Evolutionary conservation across 1,139 yeast species (phyloP), one percentile per base, ranked within the genome.

Genomic region (Taphrina flavorubra): DNA sequence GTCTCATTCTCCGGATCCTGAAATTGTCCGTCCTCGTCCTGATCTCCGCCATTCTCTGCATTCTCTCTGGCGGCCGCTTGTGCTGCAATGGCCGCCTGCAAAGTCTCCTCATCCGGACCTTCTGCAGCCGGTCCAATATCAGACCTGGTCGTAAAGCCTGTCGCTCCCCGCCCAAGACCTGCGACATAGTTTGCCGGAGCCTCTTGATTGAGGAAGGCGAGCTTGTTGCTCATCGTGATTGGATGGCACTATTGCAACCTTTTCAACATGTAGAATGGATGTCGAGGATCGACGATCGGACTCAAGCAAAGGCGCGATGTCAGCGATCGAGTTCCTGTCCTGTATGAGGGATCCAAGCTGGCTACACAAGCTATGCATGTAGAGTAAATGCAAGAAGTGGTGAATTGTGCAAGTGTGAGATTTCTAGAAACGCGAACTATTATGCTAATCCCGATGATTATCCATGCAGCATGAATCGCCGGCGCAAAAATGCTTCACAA

Each of bases 91-190:
- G 76, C 78, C 36, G 76, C 79, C 63, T 79, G 77, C 6, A 78
- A 73, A 0, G 80, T 80, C 56, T 77, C 78, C 34, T 80, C 82
- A 8, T 82, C 80, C 51, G 78, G 75, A 6, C 79, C 79, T 34
- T 80, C 76, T 47, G 80, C 77, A 0, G 83, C 81, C 1, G 83
- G 81, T 0, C 88, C 89, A n/a, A 88, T 79, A 73, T 89, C 96
- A 1, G 94, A 89, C 70, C 91, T 84, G 0, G 97, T 90, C 0
- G 94, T 86, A 77, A 92, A 92, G 0, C 98, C 98, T 0, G 90
- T 85, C 1, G 98, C 99, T 18, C 99, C 99, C 76, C 99, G 82
- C 0, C 98, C 99, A 8, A 92, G 79, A 42, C 99, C 99, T 1
- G 98, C 89, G 51, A 92, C 85, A 76, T 94, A 94, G 6, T 96